Evolutionary conservation across 2,329 filamentous ascomycete genomes (phyloP), one percentile per base, ranked within the genome.

Genomic region (Canariomyces notabilis): DNA sequence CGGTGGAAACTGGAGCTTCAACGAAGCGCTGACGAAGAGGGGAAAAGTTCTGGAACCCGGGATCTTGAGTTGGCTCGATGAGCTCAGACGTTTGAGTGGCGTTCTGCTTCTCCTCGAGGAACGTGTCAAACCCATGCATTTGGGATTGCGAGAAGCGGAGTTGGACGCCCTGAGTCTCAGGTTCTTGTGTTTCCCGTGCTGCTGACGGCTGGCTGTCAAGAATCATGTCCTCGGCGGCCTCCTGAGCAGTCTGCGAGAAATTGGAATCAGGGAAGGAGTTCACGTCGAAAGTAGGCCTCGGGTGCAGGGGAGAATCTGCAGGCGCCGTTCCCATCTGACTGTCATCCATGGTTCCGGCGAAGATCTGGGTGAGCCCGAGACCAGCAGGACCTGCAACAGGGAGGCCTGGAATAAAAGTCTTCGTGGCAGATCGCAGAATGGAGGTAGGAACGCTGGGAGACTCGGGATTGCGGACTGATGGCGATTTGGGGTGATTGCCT

Each of bases 361-460:
- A 96, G 52, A 93, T 91, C 59, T 95, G 90, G 0, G 89, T 94
- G 36, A 95, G 74, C 8, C 88, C 86, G 34, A 95, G 68, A 2
- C 80, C 81, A 29, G 79, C 80, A 18, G 79, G 73, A 0, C 74
- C 77, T 18, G 67, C 67, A 7, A 59, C 58, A 2, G 82, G 78
- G 16, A 88, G 67, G 1, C 82, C 83, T 3, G 84, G 85, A 48
- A 88, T 85, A 56, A 85, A 84, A 0, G 71, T 76, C 65, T 85
- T 86, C 49, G 76, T 82, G 2, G 81, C 81, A 4, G 82, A 85
- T 33, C 82, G 77, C n/a, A 85, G 63, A 2, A 84, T 79, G 0
- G 82, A 85, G 14, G 73, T 79, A 3, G 82, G 83, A 11, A 69
- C 68, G n/a, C 66, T 69, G 2, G 76, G 77, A 15, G 79, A 81